Base-by-base conservation (phyloP, 495 filamentous ascomycete genomes). In the Apiosordaria backusii region DNA sequence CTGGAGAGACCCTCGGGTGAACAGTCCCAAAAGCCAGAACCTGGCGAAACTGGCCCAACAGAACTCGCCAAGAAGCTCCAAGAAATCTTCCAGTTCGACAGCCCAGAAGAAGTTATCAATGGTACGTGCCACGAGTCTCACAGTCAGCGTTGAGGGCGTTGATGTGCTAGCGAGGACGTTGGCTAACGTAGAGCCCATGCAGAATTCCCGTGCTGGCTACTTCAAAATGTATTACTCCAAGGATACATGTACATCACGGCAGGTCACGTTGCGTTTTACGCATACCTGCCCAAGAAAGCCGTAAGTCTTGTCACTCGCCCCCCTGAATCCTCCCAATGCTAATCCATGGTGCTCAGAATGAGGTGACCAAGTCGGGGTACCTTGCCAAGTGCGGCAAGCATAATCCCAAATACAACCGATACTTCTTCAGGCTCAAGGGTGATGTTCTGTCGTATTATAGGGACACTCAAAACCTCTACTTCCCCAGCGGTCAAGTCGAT, bases 201-300 rank as follows among this genome's bases (percentile, higher is more conserved):
- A 87, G 95, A 99, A 80, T 99, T 97, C 71, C 91, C 94, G 23
- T 97, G 95, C 79, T 97, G 93, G 84, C 80, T 97, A 29, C 80
- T 99, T 50, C 92, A 97, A 74, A 97, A 90, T 75, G 92, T 97
- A 64, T 82, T 98, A 10, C 84, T 98, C 16, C 92, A 96, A 72
- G 95, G 95, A 2, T 97, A 96, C 75, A 90, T 99, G 89, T 99
- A 98, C 80, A 92, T 99, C 73, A 98, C 96, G 0, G 84, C 89
- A 62, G 88, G 88, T 64, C 95, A 99, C 75, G 90, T 99, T 61
- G 97, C 93, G 71, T 99, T 99, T 76, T 98, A 97, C 74, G 93
- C 96, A 15, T 97, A 98, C 75, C 80, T 98, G 29, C 93, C 95
- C 6, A 94, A 91, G 80, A 97, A 94, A 82, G 85, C 89, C 53